Evolutionary conservation across 2,329 filamentous ascomycete species (phyloP), one percentile per base, ranked within the genome.

Genomic region (Colletotrichum scovillei): DNA sequence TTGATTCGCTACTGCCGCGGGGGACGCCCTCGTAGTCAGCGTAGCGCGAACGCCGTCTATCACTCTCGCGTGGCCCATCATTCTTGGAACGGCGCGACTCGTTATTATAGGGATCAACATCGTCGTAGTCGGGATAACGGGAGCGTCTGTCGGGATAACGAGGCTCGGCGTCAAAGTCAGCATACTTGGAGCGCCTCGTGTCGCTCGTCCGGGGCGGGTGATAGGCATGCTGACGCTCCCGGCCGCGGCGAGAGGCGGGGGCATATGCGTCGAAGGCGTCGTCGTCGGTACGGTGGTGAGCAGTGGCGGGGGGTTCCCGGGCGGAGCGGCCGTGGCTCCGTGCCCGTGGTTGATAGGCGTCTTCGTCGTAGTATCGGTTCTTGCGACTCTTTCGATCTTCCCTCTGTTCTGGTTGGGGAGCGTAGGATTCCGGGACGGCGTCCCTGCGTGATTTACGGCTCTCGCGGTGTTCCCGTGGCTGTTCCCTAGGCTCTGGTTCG

Each of bases 181-280:
- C 57, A 30, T 75, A 75, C 42, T 35, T 70, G 22, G 56, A 38
- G 16, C 65, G 67, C 30, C 72, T 74, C 6, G 74, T 74, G n/a
- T 75, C 74, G 24, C 67, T 67, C 42, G 67, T 74, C n/a, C 65
- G 62, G 8, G 74, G 74, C 16, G 74, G 74, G 57, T 75, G 65
- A 26, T 69, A 67, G 12, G 63, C 69, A n/a, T 70, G 65, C 11
- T 69, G 70, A 9, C 71, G 67, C 24, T 73, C 71, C 12, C 58
- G 71, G 32, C 62, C 67, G 26, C 49, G 67, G 22, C 53, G 68
- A 56, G 71, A 72, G 6, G 60, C 67, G 3, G 71, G 62, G 19
- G 46, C 46, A 35, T 63, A 55, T 2, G 46, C 30, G 22, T 69
- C 70, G 49, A 60, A 64, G n/a, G 59, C 59, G 22, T 64, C 66